A percentile compares a stretch with the other conserved stretches of the same genome.
Evolutionary conservation across 2,329 filamentous ascomycete species (phyloP).

Genomic region (Zymoseptoria brevis): DNA sequence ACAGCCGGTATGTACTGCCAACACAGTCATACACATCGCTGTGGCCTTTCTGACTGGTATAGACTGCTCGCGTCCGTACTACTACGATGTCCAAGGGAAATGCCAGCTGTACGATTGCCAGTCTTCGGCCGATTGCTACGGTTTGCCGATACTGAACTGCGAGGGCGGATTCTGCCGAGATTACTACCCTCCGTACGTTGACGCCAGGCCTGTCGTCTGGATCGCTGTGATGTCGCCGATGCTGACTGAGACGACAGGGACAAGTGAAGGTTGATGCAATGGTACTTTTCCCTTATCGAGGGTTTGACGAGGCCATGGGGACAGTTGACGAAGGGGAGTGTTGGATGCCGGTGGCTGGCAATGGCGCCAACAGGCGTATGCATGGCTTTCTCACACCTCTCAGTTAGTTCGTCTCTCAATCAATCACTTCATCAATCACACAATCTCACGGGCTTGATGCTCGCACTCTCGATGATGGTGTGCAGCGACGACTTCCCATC

Average conservation of each 20-base stretch:
- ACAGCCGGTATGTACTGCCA: background rate
- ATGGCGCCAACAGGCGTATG: too few species aligned
- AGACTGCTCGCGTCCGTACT: background rate
- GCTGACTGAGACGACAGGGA: background rate
- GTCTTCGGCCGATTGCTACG: background rate
- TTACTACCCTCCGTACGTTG: background rate
- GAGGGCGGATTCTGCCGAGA: background rate
- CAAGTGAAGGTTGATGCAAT: too few species aligned
- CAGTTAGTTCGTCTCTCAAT: too few species aligned
- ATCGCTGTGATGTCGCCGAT: background rate
- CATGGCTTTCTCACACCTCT: too few species aligned
- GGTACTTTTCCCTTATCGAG: too few species aligned
- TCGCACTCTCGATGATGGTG: background rate
- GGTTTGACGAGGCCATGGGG: too few species aligned
- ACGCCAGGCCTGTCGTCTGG: background rate
- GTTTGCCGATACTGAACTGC: background rate
- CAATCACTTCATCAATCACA: background rate
- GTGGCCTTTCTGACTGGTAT: background rate
- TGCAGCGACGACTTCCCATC: background rate
- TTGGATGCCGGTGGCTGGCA: too few species aligned
- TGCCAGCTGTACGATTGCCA: background rate
- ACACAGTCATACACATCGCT: background rate
- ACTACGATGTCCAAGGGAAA: background rate
- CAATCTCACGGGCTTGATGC: background rate
- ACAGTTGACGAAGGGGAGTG: too few species aligned